Evolutionary conservation across 768 basidiomycete genomes (phyloP).

Genomic region (Naganishia kalamii): DNA sequence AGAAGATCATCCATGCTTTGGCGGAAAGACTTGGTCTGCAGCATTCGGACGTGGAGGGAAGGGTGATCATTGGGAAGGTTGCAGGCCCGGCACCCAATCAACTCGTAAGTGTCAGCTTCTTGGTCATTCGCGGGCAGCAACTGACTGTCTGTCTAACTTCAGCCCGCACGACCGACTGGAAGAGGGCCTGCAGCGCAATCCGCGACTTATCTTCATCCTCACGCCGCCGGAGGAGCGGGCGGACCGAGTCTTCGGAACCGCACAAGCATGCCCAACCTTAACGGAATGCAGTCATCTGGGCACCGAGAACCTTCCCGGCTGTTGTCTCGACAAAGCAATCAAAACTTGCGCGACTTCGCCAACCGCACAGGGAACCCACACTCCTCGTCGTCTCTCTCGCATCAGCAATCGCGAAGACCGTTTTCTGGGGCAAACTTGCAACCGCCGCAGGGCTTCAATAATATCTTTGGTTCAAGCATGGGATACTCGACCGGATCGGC

Average conservation of each 20-base stretch:
- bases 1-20: slow-evolving; percentile 87
- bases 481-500: slow-evolving; percentile 27
- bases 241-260: slow-evolving; percentile 67
- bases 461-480: slow-evolving; percentile 35
- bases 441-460: slow-evolving; percentile 32
- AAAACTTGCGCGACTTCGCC: slow-evolving; percentile 46
- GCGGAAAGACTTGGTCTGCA: slow-evolving; percentile 94
- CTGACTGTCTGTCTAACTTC: not conserved
- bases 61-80: slow-evolving; percentile 87
- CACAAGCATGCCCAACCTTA: slow-evolving; percentile 91
- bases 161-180: not conserved
- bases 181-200: slow-evolving; percentile 11
- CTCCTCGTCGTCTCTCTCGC: not conserved
- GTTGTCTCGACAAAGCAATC: slow-evolving; percentile 43
- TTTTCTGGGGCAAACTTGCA: slow-evolving; percentile 26
- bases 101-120: slow-evolving; percentile 12
- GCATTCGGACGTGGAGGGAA: slow-evolving; percentile 86
- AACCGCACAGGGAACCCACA: slow-evolving; percentile 32
- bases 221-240: slow-evolving; percentile 24
- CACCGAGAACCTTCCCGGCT: slow-evolving; percentile 43
- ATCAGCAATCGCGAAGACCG: slow-evolving; percentile 8
- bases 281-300: slow-evolving; percentile 32
- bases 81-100: slow-evolving; percentile 55
- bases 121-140: not conserved
- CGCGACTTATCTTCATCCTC: slow-evolving; percentile 39